Conservation (phyloP, 495 filamentous ascomycete genomes). For the Penicillium lividum region DNA sequence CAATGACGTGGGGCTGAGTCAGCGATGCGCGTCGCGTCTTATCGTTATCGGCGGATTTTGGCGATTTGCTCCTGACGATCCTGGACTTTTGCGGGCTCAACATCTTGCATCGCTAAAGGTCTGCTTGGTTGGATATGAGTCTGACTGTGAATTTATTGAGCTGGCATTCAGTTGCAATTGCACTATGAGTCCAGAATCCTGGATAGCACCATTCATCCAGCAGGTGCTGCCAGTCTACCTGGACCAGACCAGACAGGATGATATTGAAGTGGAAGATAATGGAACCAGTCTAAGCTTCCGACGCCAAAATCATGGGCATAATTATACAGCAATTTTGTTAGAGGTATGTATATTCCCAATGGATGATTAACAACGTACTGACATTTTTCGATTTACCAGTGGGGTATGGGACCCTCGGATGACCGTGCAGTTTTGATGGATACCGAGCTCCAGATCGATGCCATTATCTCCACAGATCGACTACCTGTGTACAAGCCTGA, state of each 20-base stretch:
- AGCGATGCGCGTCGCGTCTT: slow-evolving; percentile 20
- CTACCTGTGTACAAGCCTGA: slow-evolving; percentile 19
- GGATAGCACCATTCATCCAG: slow-evolving; percentile 37
- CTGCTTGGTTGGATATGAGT: background rate
- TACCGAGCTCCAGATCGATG: slow-evolving; percentile 39
- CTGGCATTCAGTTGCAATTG: slow-evolving; percentile 3
- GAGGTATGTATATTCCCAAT: slow-evolving; percentile 21
- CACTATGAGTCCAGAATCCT: slow-evolving; percentile 33
- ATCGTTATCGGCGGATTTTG: slow-evolving; percentile 21
- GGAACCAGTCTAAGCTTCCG: slow-evolving; percentile 41
- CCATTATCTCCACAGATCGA: slow-evolving; percentile 31
- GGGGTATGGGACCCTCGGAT: slow-evolving; percentile 18
- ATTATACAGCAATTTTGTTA: slow-evolving; percentile 22
- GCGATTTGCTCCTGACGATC: background rate
- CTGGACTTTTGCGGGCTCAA: background rate
- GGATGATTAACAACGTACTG: background rate
- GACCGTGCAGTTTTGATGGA: slow-evolving; percentile 38
- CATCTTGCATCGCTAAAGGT: background rate
- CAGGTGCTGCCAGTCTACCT: slow-evolving; percentile 28
- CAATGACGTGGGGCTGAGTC: slow-evolving; percentile 41
- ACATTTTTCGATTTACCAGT: slow-evolving; percentile 21
- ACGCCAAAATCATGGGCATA: background rate
- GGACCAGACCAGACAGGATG: slow-evolving; percentile 10
- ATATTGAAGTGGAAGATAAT: slow-evolving; percentile 37
- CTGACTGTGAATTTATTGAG: no score